Conservation (phyloP, 2,329 filamentous ascomycete species). For the Xylariaceae sp. region DNA sequence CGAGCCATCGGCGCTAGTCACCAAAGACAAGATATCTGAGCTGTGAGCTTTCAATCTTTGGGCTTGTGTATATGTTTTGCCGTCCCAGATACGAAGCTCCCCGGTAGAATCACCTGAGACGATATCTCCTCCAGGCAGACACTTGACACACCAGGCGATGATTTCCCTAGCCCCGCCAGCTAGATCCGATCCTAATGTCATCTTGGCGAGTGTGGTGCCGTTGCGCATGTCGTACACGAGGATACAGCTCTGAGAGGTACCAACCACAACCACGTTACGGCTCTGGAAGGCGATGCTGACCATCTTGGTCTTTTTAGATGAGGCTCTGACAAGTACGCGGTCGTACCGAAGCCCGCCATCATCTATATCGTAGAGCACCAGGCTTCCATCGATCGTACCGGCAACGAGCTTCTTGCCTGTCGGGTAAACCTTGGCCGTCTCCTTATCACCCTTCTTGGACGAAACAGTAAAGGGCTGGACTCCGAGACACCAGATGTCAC, state of each 20-base stretch:
- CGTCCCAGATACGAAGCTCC: conserved; percentile 90
- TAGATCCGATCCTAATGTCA: conserved; percentile 80
- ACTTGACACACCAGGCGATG: conserved; percentile 91
- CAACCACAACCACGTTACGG: conserved; percentile 77
- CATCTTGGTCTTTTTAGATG: conserved; percentile 82
- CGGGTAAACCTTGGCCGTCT: conserved; percentile 31
- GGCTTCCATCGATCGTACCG: conserved; percentile 87
- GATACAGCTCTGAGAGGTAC: conserved; percentile 93
- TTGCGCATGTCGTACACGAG: conserved; percentile 83
- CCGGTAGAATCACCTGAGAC: conserved; percentile 94
- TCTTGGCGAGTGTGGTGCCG: conserved; percentile 71
- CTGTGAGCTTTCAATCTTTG: conserved; percentile 86
- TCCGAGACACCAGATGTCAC: conserved; percentile 95
- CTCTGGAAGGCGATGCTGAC: conserved; percentile 90
- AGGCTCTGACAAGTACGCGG: conserved; percentile 69
- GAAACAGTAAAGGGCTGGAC: conserved; percentile 62
- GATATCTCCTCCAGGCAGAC: conserved; percentile 81
- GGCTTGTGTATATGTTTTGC: conserved; percentile 82
- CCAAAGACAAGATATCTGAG: conserved; percentile 87
- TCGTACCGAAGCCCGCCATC: conserved; percentile 81
- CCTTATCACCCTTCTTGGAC: conserved; percentile 23
- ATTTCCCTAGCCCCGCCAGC: conserved; percentile 77
- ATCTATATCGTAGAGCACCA: conserved; percentile 82
- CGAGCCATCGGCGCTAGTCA: conserved; percentile 74
- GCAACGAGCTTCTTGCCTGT: conserved; percentile 65